Evolutionary conservation across 495 filamentous ascomycete species (phyloP).

Genomic region (Aspergillus indologenus): DNA sequence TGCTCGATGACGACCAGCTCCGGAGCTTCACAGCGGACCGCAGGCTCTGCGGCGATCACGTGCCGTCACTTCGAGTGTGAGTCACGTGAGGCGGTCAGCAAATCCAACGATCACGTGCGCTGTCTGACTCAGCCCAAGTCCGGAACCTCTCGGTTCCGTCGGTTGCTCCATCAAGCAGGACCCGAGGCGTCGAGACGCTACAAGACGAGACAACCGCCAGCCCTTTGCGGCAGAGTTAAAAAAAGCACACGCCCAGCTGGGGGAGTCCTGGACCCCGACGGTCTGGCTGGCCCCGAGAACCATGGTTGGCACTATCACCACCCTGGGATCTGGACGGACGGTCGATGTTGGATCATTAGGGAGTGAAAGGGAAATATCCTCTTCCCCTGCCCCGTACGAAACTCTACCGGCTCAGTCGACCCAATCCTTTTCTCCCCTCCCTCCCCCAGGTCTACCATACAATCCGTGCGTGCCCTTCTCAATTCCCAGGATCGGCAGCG

Average conservation of each 20-base stretch:
- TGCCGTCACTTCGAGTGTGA: constrained; percentile 22
- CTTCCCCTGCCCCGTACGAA: neutral
- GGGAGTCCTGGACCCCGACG: constrained; percentile 10
- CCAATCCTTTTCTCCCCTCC: neutral
- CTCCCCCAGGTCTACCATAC: neutral
- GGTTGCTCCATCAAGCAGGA: neutral
- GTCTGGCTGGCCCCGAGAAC: constrained; percentile 9
- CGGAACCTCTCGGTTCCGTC: constrained; percentile 4
- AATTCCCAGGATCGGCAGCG: neutral
- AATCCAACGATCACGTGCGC: neutral
- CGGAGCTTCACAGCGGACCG: constrained; percentile 32
- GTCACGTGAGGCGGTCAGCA: constrained; percentile 5
- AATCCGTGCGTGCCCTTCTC: neutral
- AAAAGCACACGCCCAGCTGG: constrained; percentile 16
- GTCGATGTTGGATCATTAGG: neutral
- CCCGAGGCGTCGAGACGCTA: no score
- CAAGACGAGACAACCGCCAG: no score
- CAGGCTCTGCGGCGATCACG: constrained; percentile 29
- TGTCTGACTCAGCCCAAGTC: neutral
- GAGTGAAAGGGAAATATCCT: neutral
- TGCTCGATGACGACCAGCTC: constrained; percentile 13
- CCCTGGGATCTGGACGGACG: neutral
- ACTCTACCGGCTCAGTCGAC: neutral
- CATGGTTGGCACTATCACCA: constrained; percentile 10
- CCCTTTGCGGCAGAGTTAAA: constrained; percentile 15